Conservation (phyloP, 2,329 filamentous ascomycete species). For the Thelonectria olida region DNA sequence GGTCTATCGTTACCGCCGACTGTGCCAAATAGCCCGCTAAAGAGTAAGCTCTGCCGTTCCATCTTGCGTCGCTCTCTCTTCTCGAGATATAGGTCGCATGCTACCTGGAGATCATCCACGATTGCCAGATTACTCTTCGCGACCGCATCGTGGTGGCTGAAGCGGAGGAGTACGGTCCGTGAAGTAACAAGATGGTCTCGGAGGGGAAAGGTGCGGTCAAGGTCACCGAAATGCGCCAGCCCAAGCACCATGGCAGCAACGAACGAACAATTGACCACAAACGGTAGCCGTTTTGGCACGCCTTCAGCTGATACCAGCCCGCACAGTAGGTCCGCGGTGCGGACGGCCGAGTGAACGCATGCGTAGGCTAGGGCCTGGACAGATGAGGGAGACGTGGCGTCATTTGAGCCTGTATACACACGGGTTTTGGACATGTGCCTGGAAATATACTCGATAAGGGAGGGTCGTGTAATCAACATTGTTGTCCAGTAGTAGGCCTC, state of each 20-base stretch:
- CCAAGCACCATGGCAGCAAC: constrained; percentile 54
- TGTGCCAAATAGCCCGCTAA: too few relatives aligned
- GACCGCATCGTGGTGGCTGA: constrained; percentile 29
- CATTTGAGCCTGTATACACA: too few relatives aligned
- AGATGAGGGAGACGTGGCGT: too few relatives aligned
- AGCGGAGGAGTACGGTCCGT: constrained; percentile 32
- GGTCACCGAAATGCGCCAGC: constrained; percentile 54
- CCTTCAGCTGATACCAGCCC: constrained; percentile 42
- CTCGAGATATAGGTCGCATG: too few relatives aligned
- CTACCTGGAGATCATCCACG: constrained; percentile 27
- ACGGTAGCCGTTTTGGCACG: constrained; percentile 53
- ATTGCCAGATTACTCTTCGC: constrained; percentile 30
- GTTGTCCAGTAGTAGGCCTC: constrained; percentile 49
- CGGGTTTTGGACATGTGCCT: too few relatives aligned
- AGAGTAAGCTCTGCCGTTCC: too few relatives aligned
- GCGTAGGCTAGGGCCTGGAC: constrained; percentile 40
- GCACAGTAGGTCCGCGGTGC: constrained; percentile 49
- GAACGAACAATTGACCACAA: constrained; percentile 57
- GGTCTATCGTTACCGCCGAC: too few relatives aligned
- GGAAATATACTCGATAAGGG: constrained; percentile 41
- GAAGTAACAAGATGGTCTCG: constrained; percentile 35
- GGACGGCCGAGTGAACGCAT: constrained; percentile 46
- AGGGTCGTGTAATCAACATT: constrained; percentile 47
- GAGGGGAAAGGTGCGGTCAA: constrained; percentile 46
- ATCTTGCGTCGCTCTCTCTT: too few relatives aligned